Conservation (phyloP, 2,329 filamentous ascomycete species). For the Lachnellula suecica region DNA sequence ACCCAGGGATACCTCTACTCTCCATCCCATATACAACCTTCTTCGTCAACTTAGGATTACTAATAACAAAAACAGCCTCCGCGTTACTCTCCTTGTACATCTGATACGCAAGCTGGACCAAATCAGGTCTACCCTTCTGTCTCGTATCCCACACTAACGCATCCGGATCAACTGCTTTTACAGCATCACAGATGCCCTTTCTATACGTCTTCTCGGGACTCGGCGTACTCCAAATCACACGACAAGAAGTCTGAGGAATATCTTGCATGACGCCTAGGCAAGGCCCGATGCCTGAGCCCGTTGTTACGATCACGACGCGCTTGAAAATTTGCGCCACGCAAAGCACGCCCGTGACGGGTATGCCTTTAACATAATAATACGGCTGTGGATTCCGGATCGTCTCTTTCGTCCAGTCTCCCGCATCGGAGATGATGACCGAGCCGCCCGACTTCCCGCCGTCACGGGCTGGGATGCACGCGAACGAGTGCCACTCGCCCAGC, state of each 20-base stretch:
- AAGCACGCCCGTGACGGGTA: constrained; percentile 66
- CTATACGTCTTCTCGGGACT: constrained; percentile 35
- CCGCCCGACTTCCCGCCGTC: background rate
- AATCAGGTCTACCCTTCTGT: constrained; percentile 33
- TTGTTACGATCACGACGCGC: constrained; percentile 65
- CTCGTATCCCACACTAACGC: constrained; percentile 38
- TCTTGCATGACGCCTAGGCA: constrained; percentile 50
- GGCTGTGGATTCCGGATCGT: constrained; percentile 62
- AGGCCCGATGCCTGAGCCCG: constrained; percentile 72
- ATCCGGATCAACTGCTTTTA: constrained; percentile 32
- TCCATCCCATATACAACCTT: constrained; percentile 40
- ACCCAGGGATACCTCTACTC: constrained; percentile 36
- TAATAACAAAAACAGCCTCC: constrained; percentile 40
- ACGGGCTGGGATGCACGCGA: constrained; percentile 53
- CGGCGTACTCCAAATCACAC: constrained; percentile 35
- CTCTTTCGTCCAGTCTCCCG: constrained; percentile 70
- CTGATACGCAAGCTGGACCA: constrained; percentile 32
- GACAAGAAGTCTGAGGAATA: constrained; percentile 19
- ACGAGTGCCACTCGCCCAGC: constrained; percentile 56
- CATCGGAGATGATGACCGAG: constrained; percentile 54
- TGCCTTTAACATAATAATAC: constrained; percentile 65
- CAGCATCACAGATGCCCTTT: constrained; percentile 30
- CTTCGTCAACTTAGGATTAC: constrained; percentile 37
- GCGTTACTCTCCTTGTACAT: constrained; percentile 33
- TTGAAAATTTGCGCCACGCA: constrained; percentile 66